Base-by-base conservation (phyloP, 768 basidiomycete species). In the Leucogyrophana mollusca region DNA sequence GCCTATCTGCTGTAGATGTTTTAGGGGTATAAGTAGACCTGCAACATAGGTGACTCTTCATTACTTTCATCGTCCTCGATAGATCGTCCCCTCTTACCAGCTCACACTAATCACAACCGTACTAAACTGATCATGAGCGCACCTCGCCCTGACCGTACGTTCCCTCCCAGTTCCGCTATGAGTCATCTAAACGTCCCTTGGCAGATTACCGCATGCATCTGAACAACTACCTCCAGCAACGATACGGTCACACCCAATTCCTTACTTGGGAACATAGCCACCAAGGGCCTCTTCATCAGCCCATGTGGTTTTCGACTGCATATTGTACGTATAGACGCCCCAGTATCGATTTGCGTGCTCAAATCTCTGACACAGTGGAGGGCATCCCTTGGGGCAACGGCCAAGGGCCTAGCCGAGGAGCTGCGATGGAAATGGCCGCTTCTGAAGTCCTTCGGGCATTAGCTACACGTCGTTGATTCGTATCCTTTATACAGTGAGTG, bases 401-500 rank as follows among this genome's bases (percentile, higher is more conserved):
- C 9, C 34, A 10, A 3, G 56, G 37, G 1, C 21, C 11, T 1
- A 62, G 16, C 20, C 51, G 45, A 37, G 51, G 39, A 3, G 46
- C 32, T 6, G 66, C 67, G 4, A 53, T 46, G 38, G 66, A 69
- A 27, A 4, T 34, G 14, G 67, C 67, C 3, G 61, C 66, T 3
- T 24, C 41, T 8, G 9, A 44, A 9, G 61, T 63, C 9, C 43
- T 53, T 30, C 27, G 13, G 27, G 27, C 27, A 13, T 13, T 30
- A 13, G 7, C 6, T 7, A 30, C 27, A 30, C 27, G 13, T 7
- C 27, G 27, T n/a, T n/a, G n/a, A n/a, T n/a, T n/a, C n/a, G n/a
- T n/a, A n/a, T n/a, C n/a, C n/a, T n/a, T n/a, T n/a, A n/a, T n/a
- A n/a, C n/a, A n/a, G n/a, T n/a, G n/a, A n/a, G n/a, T n/a, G n/a